Conservation (phyloP, 345 rosid genomes). For the Salix brachista region DNA sequence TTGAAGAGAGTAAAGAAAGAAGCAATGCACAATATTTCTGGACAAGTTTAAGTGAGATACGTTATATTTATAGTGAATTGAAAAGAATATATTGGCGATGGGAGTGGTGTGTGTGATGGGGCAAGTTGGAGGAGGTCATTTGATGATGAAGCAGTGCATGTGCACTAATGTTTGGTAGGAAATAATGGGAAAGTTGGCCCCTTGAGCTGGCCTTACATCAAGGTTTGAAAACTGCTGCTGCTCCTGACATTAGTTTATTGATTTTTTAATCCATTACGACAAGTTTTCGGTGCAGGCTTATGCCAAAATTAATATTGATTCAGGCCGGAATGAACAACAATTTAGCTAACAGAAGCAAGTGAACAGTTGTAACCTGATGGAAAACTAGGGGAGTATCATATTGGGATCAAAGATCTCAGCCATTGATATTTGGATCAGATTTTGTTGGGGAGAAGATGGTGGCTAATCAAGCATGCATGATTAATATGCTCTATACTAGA, state of each 20-base stretch:
- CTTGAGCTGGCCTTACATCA: slow-evolving; percentile 1
- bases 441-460: background rate
- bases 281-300: background rate
- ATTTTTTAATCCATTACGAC: background rate
- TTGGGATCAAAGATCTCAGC: background rate
- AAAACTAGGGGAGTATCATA: background rate
- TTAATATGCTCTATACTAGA: no score
- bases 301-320: background rate
- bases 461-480: background rate
- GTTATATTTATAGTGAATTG: slow-evolving; percentile 32
- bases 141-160: slow-evolving; percentile 36
- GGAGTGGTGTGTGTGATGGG: no score
- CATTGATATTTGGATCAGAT: no score
- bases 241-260: background rate
- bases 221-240: background rate
- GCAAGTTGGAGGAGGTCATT: slow-evolving; percentile 6
- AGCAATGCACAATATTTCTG: background rate
- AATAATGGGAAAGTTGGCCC: slow-evolving; percentile 1
- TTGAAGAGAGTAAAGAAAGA: background rate
- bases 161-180: slow-evolving; percentile 30
- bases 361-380: background rate
- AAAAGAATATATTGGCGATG: background rate
- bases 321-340: background rate
- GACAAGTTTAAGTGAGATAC: background rate
- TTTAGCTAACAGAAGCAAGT: background rate